These are phyloP conservation scores for Irpex rosettiformis DNA, from an alignment of 1,284 basidiomycete genomes.

Conservation along the genomic window DNA sequence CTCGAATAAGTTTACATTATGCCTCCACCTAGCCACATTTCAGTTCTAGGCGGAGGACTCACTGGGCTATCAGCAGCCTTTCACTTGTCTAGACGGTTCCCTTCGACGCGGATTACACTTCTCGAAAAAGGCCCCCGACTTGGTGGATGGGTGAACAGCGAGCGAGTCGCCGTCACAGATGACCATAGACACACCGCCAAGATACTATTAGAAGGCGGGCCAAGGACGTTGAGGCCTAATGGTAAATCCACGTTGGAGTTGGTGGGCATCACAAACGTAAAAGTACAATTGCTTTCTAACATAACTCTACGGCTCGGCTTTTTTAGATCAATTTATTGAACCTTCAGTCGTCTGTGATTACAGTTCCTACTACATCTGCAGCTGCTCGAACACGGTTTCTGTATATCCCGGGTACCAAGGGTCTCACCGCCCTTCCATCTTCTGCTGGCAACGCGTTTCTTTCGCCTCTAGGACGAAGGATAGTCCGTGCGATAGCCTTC, in stretches of 20 bases:
- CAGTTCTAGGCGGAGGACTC: constrained; percentile 79
- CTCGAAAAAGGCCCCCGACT: constrained; percentile 63
- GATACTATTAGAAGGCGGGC: constrained; percentile 77
- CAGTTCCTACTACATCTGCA: constrained; percentile 59
- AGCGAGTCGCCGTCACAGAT: constrained; percentile 47
- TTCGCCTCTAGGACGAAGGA: constrained; percentile 46
- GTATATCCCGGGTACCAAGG: constrained; percentile 50
- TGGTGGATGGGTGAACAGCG: constrained; percentile 84
- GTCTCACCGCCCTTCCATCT: constrained; percentile 45
- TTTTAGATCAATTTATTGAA: constrained; percentile 72
- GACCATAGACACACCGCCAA: constrained; percentile 33
- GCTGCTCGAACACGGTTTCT: constrained; percentile 77
- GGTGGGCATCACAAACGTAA: constrained; percentile 44
- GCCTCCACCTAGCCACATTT: constrained; percentile 38
- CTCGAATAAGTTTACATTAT: too few relatives aligned
- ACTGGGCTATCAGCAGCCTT: constrained; percentile 81
- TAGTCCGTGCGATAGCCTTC: constrained; percentile 51
- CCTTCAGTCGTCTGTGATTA: constrained; percentile 56
- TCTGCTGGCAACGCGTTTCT: constrained; percentile 38
- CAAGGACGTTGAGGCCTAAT: constrained; percentile 77
- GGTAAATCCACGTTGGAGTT: constrained; percentile 74
- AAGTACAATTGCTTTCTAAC: constrained; percentile 8
- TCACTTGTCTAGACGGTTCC: constrained; percentile 68
- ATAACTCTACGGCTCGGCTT: neutral
- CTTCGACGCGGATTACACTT: constrained; percentile 53